Evolutionary conservation across 768 basidiomycete species (phyloP).

Genomic region (Kwoniella heveanensis): DNA sequence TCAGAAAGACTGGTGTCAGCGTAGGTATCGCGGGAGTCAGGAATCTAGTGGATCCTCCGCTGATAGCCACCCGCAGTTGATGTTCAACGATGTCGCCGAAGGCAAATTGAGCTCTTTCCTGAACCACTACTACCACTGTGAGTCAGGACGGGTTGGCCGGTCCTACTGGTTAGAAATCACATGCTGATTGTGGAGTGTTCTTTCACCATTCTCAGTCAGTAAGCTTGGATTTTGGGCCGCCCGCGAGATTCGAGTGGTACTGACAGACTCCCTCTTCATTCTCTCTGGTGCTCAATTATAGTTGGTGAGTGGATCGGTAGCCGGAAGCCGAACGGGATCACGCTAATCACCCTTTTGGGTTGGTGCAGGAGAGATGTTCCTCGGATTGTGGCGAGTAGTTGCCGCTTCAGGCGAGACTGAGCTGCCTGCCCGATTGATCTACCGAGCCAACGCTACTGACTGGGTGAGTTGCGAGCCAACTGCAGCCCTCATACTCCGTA

Average conservation of each 20-base stretch:
- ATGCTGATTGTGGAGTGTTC: too few relatives aligned
- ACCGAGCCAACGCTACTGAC: slow-evolving; percentile 16
- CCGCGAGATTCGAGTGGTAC: too few relatives aligned
- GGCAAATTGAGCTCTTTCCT: slow-evolving; percentile 22
- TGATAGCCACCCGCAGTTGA: too few relatives aligned
- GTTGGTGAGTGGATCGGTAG: neutral
- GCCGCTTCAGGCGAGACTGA: slow-evolving; percentile 24
- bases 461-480: slow-evolving; percentile 21
- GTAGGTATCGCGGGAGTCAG: slow-evolving; percentile 11
- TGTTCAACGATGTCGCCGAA: slow-evolving; percentile 27
- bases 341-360: too few relatives aligned
- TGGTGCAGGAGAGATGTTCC: slow-evolving; percentile 28
- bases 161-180: too few relatives aligned
- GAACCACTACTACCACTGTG: slow-evolving; percentile 35
- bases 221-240: too few relatives aligned
- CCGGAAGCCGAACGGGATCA: too few relatives aligned
- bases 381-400: slow-evolving; percentile 27
- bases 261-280: neutral
- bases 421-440: slow-evolving; percentile 28
- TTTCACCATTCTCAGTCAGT: neutral
- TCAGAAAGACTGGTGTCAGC: slow-evolving; percentile 20
- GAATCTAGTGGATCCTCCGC: too few relatives aligned
- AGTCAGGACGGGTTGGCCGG: neutral
- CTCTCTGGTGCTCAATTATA: neutral
- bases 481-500: too few relatives aligned